Conservation (phyloP, 2,329 filamentous ascomycete species). For the Fusarium decemcellulare region DNA sequence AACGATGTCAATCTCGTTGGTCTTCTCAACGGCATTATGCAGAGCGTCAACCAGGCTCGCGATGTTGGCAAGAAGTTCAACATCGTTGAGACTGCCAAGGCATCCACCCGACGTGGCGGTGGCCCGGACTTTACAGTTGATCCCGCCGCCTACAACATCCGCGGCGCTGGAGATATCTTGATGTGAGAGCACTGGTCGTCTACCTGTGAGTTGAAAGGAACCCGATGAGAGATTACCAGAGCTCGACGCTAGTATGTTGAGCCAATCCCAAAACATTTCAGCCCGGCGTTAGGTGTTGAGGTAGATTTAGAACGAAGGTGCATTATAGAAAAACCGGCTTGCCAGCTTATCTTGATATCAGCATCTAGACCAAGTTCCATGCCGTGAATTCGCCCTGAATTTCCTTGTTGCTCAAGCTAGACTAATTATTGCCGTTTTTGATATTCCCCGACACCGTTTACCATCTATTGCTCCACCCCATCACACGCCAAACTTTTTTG, state of each 20-base stretch:
- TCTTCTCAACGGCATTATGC: slow-evolving; percentile 81
- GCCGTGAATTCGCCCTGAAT: not conserved
- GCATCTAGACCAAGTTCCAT: not conserved
- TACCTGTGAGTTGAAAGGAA: not conserved
- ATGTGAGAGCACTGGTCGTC: slow-evolving; percentile 36
- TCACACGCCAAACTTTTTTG: not conserved
- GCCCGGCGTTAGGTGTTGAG: slow-evolving; percentile 47
- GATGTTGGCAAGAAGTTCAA: slow-evolving; percentile 83
- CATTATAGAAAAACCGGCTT: slow-evolving; percentile 13
- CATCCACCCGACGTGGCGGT: slow-evolving; percentile 37
- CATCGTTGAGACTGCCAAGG: slow-evolving; percentile 64
- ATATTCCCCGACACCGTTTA: not conserved
- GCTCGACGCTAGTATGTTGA: not conserved
- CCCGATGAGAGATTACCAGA: not conserved
- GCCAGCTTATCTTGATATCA: not conserved
- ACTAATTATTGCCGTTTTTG: not conserved
- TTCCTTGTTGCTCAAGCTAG: not conserved
- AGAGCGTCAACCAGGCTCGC: slow-evolving; percentile 78
- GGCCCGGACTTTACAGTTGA: slow-evolving; percentile 40
- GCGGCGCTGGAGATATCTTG: slow-evolving; percentile 50
- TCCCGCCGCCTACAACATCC: slow-evolving; percentile 43
- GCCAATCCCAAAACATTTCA: slow-evolving; percentile 35
- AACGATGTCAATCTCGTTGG: slow-evolving; percentile 88
- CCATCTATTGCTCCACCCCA: slow-evolving; percentile 1
- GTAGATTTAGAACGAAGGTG: slow-evolving; percentile 32